Evolutionary conservation across 108 stramenopile genomes (phyloP), one percentile per base, ranked within the genome.

Genomic region (Skeletonema menzelii): DNA sequence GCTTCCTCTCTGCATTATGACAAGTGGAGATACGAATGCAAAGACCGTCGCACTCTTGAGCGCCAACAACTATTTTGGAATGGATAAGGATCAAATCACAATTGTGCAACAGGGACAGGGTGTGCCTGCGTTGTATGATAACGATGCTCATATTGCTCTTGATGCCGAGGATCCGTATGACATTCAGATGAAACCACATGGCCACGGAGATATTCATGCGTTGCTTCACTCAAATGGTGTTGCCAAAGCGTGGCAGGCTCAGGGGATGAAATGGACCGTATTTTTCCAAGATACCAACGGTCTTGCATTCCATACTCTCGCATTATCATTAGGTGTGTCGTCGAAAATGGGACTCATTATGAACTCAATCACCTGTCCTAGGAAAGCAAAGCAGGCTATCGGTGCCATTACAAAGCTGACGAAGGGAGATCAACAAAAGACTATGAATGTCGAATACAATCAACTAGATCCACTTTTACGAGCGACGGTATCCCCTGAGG

Each of bases 231-330:
- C 82, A 63, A 82, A 86, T 63, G 89, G 94, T 7, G 83, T 97
- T 27, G 96, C 95, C 35, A 80, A 86, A 35, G 76, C 86, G 14
- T 99, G 98, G 88, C 46, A 63, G 19, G 67, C 76, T 15, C 37
- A 86, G 55, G 97, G 96, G n/a, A 79, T 90, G 35, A 68, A 95
- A 82, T 97, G 96, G 88, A 73, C 91, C 19, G 88, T 97, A 44
- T 96, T 99, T 71, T 98, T 99, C 80, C 98, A 99, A 77, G 99
- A 99, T 86, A 99, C 99, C n/a, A 99, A 99, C 75, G 97, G 95
- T 1, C 83, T 99, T 13, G 95, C 93, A 7, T 97, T 99, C 58
- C 91, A 94, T 57, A 93, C 97, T 13, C 66, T 99, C 8, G 87
- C 96, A 17, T 82, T 99, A 30, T 85, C 95, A 63, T 85, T 99